Conservation (phyloP, 2,329 filamentous ascomycete species). For the Aspergillus niger region DNA sequence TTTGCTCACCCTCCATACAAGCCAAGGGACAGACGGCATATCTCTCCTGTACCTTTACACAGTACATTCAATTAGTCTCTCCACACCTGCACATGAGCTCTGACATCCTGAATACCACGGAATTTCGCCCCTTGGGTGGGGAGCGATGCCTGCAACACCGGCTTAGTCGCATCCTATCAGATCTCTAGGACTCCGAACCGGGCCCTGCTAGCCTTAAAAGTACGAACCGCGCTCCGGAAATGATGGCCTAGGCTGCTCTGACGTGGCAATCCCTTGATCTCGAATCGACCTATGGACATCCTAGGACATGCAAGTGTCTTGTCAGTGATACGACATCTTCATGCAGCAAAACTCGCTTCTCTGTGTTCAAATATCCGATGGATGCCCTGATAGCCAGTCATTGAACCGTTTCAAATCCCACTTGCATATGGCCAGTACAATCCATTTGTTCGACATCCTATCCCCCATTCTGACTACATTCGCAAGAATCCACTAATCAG, state of each 20-base stretch:
- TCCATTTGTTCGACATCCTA: conserved; percentile 2
- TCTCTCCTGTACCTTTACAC: not conserved
- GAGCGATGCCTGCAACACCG: conserved; percentile 11
- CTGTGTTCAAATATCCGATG: conserved; percentile 11
- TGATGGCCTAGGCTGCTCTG: conserved; percentile 26
- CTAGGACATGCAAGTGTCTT: conserved; percentile 15
- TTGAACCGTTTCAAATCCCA: not conserved
- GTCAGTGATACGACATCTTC: conserved; percentile 14
- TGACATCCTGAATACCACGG: not conserved
- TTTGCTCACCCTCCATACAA: not conserved
- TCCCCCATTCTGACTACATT: not conserved
- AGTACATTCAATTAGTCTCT: not conserved
- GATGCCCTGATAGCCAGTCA: not conserved
- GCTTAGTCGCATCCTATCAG: conserved; percentile 18
- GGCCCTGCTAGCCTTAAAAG: conserved; percentile 13
- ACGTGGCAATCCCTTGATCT: conserved; percentile 35
- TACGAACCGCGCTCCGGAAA: conserved; percentile 14
- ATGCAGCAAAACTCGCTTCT: conserved; percentile 10
- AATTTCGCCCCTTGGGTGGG: conserved; percentile 11
- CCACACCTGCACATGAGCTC: conserved; percentile 3
- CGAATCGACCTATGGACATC: conserved; percentile 13
- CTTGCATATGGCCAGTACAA: not conserved
- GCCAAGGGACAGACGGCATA: not conserved
- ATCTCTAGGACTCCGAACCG: conserved; percentile 2
- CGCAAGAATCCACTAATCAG: not conserved